Base-by-base conservation (phyloP, 257 asterid genomes). In the Primulina eburnea region DNA sequence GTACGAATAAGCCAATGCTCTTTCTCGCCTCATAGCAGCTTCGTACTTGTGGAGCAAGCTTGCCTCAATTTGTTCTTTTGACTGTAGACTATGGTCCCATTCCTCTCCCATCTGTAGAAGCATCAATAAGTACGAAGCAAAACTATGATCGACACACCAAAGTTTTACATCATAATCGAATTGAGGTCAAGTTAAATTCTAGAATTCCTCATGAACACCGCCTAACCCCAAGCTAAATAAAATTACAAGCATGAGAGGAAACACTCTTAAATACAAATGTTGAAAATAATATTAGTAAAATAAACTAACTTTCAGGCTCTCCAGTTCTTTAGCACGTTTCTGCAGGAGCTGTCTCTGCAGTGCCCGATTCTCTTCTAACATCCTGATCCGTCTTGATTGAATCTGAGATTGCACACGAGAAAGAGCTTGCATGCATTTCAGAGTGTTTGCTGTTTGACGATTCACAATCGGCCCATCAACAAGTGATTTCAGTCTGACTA, bases 391-490 rank as follows among this genome's bases (percentile, higher is more conserved):
- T 80, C 92, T 84, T 1, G 93, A 80, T 37, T 84, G 88, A 82
- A 94, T 85, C 89, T 89, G 97, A 69, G 96, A 75, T 67, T 94
- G 99, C 75, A 94, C 96, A 26, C 90, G 92, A 26, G 90, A 88
- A 57, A 91, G 63, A 56, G 89, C 79, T 66, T 94, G 97, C 99
- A 94, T 88, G 77, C 92, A 81, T 79, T 89, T 91, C 52, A 94
- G 79, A 65, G 99, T 80, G 68, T 82, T 88, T 73, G 95, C 80
- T 12, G 97, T 94, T 80, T 89, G 97, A 59, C 95, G 91, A 74
- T 82, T 86, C 55, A 80, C 97, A 17, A 87, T 88, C 12, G 88
- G 84, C 71, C 97, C 99, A 80, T 91, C 88, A 38, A 86, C 88
- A 26, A 94, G 95, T 62, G 91, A 75, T 82, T 94, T 91, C 68